Evolutionary conservation across 106 monocot genomes (phyloP), one percentile per base, ranked within the genome.

Genomic region (Dendrobium chrysotoxum): DNA sequence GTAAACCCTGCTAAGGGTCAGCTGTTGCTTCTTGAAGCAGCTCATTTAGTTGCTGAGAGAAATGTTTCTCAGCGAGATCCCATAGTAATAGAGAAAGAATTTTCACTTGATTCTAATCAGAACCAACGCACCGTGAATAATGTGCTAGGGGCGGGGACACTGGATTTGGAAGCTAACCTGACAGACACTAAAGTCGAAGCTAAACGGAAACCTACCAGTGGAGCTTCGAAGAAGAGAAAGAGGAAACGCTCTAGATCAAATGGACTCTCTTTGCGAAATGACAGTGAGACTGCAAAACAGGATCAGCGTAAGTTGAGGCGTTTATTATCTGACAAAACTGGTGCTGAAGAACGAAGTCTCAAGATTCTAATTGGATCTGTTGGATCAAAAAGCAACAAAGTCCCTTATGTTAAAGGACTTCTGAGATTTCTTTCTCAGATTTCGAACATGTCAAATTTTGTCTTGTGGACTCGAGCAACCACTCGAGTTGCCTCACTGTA

Each of bases 381-480:
- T 85, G 96, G 96, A 86, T 96, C 93, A 68, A 96, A 96, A 87
- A 96, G 96, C 87, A 96, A 96, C 45, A 96, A 96, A 79, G 78
- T 86, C 28, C 87, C 82, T 78, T 96, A 96, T 79, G 35, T 96
- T 7, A 96, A 92, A 85, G 77, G 53, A 68, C 90, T 96, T 53
- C 68, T 93, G 16, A 82, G 67, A 81, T 92, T 89, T 80, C 23
- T 96, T 47, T 89, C 96, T 87, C 87, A 83, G 58, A 88, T 90
- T 85, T 80, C 85, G 42, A 86, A 85, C 87, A 81, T 92, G 82
- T 83, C 92, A 28, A 90, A 94, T 35, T 42, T 79, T 40, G 84
- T 96, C 28, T 70, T 93, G 41, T 96, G 93, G 96, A 96, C 96
- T 83, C 93, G 88, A 44, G 80, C 96, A 82, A 94, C 96, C 26